These are phyloP conservation scores for Cucurbita maxima DNA, from an alignment of 306 rosid genomes.

Conservation along the genomic window DNA sequence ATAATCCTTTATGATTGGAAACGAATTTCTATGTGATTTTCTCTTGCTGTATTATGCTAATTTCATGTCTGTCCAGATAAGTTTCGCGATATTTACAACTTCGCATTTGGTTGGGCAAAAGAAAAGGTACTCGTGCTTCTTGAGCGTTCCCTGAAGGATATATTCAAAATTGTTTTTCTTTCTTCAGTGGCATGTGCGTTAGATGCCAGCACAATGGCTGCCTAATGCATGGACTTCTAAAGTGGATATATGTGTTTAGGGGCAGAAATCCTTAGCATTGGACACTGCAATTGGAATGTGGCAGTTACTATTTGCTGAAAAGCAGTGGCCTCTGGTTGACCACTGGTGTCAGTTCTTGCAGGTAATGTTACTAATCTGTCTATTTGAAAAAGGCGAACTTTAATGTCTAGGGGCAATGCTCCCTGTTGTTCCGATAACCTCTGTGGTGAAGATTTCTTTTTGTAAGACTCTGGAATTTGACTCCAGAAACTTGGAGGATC, in stretches of 20 bases:
- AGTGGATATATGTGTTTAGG: conserved; percentile 33
- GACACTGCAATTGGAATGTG: conserved; percentile 99
- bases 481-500: background rate
- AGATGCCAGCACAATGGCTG: background rate
- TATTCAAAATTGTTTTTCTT: background rate
- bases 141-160: background rate
- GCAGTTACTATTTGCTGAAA: conserved; percentile 95
- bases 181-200: background rate
- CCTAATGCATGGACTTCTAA: background rate
- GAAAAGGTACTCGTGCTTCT: conserved; percentile 54
- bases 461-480: background rate
- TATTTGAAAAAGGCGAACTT: background rate
- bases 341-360: conserved; percentile 98
- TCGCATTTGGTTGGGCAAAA: conserved; percentile 98
- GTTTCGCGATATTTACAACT: conserved; percentile 89
- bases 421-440: background rate
- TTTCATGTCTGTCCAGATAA: conserved; percentile 55
- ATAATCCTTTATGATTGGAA: background rate
- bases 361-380: conserved; percentile 24
- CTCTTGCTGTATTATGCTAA: background rate
- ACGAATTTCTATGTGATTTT: background rate
- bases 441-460: background rate
- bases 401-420: background rate
- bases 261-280: conserved; percentile 95
- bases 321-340: conserved; percentile 92